A percentile compares a stretch with the other conserved stretches of the same genome.
Conservation (phyloP, 768 basidiomycete genomes). For the Leccinum imitatum region DNA sequence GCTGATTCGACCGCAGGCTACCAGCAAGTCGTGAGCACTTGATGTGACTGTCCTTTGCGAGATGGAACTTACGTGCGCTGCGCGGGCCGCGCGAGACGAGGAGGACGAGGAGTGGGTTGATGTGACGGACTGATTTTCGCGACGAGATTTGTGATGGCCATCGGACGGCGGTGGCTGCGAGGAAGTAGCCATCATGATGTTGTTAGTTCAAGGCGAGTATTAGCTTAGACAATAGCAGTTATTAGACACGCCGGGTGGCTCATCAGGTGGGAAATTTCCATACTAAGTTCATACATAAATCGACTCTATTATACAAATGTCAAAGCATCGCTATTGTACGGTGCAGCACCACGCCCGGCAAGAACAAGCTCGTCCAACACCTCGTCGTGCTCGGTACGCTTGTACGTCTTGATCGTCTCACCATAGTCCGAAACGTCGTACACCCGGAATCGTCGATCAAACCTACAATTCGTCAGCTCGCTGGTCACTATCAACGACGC, state of each 20-base stretch:
- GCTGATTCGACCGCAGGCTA: constrained; percentile 86
- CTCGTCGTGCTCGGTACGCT: constrained; percentile 71
- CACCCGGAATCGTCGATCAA: constrained; percentile 88
- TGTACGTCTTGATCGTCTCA: constrained; percentile 88
- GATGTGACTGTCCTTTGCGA: not conserved
- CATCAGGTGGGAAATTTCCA: constrained; percentile 22
- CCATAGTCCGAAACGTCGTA: constrained; percentile 88
- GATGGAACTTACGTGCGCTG: constrained; percentile 26
- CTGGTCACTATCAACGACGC: not conserved
- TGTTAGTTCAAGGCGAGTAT: not conserved
- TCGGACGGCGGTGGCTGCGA: constrained; percentile 21
- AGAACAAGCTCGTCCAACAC: constrained; percentile 65
- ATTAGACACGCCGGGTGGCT: constrained; percentile 8
- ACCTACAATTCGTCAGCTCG: constrained; percentile 40
- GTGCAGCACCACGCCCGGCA: constrained; percentile 48
- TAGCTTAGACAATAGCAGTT: too few species aligned
- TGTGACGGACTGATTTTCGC: constrained; percentile 52
- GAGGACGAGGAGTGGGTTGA: constrained; percentile 42
- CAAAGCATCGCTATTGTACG: constrained; percentile 20
- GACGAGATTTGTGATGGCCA: constrained; percentile 49
- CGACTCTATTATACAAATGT: not conserved
- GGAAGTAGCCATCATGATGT: constrained; percentile 22
- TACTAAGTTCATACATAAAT: not conserved
- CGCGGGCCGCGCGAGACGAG: constrained; percentile 22
- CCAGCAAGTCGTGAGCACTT: not conserved